Evolutionary conservation across 441 rosid species (phyloP).

Genomic region (Omphalea diandra): DNA sequence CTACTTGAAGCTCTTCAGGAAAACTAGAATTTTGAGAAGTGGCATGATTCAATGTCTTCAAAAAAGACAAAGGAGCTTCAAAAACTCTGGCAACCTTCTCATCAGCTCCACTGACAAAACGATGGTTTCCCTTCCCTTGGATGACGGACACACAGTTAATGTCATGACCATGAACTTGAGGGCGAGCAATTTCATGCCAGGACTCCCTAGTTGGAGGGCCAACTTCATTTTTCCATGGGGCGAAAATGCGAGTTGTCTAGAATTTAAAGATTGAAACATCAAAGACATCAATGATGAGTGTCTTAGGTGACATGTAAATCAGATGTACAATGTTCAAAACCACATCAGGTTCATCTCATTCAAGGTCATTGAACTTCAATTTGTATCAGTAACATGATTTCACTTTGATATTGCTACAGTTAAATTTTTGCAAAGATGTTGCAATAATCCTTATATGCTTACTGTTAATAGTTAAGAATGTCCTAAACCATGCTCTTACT

Average conservation of each 20-base stretch:
- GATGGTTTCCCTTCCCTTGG: constrained; percentile 85
- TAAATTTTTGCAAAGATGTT: too few species aligned
- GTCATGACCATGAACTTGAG: constrained; percentile 98
- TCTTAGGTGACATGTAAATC: too few species aligned
- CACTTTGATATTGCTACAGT: too few species aligned
- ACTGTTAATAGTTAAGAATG: too few species aligned
- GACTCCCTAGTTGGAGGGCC: constrained; percentile 36
- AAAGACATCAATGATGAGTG: neutral
- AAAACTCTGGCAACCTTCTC: constrained; percentile 96
- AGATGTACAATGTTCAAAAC: neutral
- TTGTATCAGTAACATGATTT: too few species aligned
- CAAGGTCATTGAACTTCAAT: too few species aligned
- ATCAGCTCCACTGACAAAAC: constrained; percentile 92
- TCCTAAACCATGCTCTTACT: too few species aligned
- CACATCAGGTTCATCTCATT: too few species aligned
- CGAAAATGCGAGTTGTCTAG: constrained; percentile 90
- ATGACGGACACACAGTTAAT: constrained; percentile 78
- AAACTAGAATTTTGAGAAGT: constrained; percentile 40
- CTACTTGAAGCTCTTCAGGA: constrained; percentile 54
- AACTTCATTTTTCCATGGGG: constrained; percentile 65
- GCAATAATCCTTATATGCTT: too few species aligned
- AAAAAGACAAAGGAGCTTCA: constrained; percentile 87
- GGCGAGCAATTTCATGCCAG: constrained; percentile 96
- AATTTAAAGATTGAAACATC: constrained; percentile 14
- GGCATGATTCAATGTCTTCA: constrained; percentile 76